Base-by-base conservation (phyloP, 129 eudicot genomes). In the Centella asiatica region DNA sequence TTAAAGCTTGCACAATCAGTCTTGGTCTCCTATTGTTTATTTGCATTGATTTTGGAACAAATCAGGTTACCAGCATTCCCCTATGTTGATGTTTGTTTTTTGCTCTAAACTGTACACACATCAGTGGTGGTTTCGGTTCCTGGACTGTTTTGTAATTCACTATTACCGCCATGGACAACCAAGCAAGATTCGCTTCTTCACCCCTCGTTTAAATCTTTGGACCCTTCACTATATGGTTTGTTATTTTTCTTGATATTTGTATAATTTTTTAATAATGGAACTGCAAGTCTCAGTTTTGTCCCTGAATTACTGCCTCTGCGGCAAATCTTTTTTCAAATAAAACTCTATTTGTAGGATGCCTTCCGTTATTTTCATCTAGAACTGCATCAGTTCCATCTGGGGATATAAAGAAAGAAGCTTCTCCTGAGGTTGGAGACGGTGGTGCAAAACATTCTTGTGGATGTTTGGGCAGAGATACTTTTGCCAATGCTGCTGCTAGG, bases 401-500 rank as follows among this genome's bases (percentile, higher is more conserved):
- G 54, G 76, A 69, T 62, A 68, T 76, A 67, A 77, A 71, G 49
- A 77, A 78, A 47, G 82, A 72, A 60, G 44, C 72, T 14, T 61
- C 75, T 11, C 58, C 17, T 29, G 82, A 72, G 25, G 68, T 20
- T 62, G 67, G 70, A 40, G 83, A 77, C 72, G 66, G 80, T 74
- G 66, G 80, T 17, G 60, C 81, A 8, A 75, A 68, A 71, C 85
- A 81, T 49, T 75, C 82, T 50, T 86, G 94, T 72, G 81, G 80
- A 62, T 90, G 94, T 72, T 70, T 90, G 62, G 89, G 94, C 26
- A 78, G 97, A 42, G 95, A 90, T 71, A 70, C 94, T 40, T 76
- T 90, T 68, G 95, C 94, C 33, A 81, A 90, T 84, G 97, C 97
- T 44, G 97, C 97, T 75, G 94, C 97, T 42, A 84, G 61, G 72